These are phyloP conservation scores for Oryza punctata DNA, from an alignment of 176 grass and related monocot genomes.

Conservation along the genomic window DNA sequence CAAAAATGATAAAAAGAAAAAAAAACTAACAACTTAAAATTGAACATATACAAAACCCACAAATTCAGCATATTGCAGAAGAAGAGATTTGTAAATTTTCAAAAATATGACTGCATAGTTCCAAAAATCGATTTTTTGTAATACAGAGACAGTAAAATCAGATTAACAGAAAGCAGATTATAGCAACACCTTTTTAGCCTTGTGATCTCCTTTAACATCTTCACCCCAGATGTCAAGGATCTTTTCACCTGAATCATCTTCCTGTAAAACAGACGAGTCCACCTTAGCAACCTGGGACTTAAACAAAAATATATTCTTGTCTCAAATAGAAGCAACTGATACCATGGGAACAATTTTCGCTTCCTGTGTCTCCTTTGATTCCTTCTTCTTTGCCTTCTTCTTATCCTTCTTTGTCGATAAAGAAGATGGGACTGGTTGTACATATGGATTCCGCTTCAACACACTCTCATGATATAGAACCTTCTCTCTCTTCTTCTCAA, in stretches of 20 bases:
- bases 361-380: conserved; percentile 16
- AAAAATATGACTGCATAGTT: neutral
- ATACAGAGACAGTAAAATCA: neutral
- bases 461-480: conserved; percentile 76
- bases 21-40: neutral
- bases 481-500: conserved; percentile 79
- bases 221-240: conserved; percentile 74
- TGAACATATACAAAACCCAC: neutral
- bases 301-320: neutral
- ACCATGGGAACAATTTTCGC: conserved; percentile 47
- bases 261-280: conserved; percentile 24
- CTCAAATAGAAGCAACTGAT: conserved; percentile 4
- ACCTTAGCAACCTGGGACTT: conserved; percentile 20
- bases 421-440: conserved; percentile 78
- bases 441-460: conserved; percentile 71
- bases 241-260: conserved; percentile 44
- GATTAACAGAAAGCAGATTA: neutral
- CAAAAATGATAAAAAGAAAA: neutral
- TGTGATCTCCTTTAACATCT: conserved; percentile 33
- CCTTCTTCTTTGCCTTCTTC: conserved; percentile 49
- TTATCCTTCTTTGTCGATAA: conserved; percentile 56
- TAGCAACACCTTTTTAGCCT: conserved; percentile 58
- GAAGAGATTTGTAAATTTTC: neutral
- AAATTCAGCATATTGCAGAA: conserved; percentile 20
- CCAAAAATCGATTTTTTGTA: neutral